Conservation (phyloP, 768 basidiomycete genomes). For the Amanita phalloides region DNA sequence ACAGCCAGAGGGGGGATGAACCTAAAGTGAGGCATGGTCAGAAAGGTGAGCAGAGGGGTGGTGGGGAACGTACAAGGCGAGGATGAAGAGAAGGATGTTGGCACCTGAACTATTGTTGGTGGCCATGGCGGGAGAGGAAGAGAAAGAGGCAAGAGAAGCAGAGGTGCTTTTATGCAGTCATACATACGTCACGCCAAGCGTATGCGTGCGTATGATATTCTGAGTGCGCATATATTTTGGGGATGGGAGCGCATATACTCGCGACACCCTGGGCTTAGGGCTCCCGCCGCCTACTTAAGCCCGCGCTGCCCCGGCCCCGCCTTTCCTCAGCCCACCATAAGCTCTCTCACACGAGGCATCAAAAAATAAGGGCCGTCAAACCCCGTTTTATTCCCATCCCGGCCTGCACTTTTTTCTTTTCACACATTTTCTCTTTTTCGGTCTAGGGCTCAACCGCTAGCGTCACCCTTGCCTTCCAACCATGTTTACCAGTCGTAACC, state of each 20-base stretch:
- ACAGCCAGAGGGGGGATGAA: conserved; percentile 5
- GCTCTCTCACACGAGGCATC: conserved; percentile 4
- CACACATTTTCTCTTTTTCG: conserved; percentile 15
- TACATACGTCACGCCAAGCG: not conserved
- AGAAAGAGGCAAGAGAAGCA: not conserved
- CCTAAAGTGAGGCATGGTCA: not conserved
- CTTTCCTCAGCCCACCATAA: not conserved
- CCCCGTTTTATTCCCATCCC: conserved; percentile 3
- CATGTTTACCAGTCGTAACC: conserved; percentile 11
- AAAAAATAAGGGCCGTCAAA: not conserved
- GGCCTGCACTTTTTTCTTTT: not conserved
- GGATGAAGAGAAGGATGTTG: not conserved
- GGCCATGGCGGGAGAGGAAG: not conserved
- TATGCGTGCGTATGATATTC: too few species aligned
- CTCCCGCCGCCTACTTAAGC: not conserved
- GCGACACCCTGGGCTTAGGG: not conserved
- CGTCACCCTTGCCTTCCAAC: conserved; percentile 12
- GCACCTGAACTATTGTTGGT: not conserved
- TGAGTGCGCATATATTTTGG: not conserved
- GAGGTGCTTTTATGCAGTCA: not conserved
- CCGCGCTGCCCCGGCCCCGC: not conserved
- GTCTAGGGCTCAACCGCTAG: conserved; percentile 17
- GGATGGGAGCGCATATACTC: not conserved
- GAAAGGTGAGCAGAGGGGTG: not conserved
- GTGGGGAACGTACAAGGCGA: not conserved